These are phyloP conservation scores for Prunus davidiana DNA, from an alignment of 306 rosid species.

Conservation along the genomic window DNA sequence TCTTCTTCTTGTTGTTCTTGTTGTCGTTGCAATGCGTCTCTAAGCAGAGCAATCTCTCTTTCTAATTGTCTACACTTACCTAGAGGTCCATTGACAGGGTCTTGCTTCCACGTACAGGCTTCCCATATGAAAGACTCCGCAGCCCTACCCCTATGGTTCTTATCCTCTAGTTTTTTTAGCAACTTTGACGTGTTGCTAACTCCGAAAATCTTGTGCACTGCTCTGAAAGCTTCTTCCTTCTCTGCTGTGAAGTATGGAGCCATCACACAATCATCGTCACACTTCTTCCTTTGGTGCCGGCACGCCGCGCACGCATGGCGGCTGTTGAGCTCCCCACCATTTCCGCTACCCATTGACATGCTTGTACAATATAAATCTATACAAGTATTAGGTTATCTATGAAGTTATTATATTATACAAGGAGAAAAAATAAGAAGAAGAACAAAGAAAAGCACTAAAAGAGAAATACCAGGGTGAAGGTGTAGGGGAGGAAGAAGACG, in stretches of 20 bases:
- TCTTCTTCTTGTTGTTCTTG: not conserved
- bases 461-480: conserved; percentile 1
- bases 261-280: conserved; percentile 12
- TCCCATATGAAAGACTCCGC: conserved; percentile 27
- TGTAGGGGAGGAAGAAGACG: conserved; percentile 13
- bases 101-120: conserved; percentile 14
- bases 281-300: conserved; percentile 24
- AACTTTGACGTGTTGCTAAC: conserved; percentile 11
- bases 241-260: conserved; percentile 20
- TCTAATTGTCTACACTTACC: not conserved
- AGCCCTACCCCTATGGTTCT: not conserved
- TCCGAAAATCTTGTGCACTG: conserved; percentile 15
- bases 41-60: not conserved
- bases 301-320: conserved; percentile 23
- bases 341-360: not conserved
- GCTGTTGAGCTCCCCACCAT: not conserved
- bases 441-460: not conserved
- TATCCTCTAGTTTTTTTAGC: not conserved
- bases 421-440: not conserved
- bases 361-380: not conserved
- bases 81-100: conserved; percentile 15
- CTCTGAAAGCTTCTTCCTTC: not conserved
- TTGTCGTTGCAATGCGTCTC: not conserved
- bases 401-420: too few relatives aligned
- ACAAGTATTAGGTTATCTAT: not conserved